Evolutionary conservation across 352 stramenopile genomes (phyloP).

Genomic region (Globisporangium middletonii): DNA sequence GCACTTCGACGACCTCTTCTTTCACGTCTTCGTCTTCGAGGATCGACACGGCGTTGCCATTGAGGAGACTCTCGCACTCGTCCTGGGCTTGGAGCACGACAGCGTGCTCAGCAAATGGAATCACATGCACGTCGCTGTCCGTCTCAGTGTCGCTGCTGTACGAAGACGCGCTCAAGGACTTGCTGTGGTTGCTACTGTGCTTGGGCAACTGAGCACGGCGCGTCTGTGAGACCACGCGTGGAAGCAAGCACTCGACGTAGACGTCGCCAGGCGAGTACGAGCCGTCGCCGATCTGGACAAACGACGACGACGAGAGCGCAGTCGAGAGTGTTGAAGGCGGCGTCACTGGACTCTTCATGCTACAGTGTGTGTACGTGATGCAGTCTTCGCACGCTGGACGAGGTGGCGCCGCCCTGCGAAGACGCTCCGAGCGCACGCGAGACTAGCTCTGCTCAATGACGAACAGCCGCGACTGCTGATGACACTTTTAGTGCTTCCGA

Average conservation of each 20-base stretch:
- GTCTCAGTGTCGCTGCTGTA: neutral
- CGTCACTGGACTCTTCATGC: constrained; percentile 10
- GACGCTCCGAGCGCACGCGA: too few species aligned
- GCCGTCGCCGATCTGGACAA: constrained; percentile 42
- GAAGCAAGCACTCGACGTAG: constrained; percentile 54
- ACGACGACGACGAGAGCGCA: constrained; percentile 23
- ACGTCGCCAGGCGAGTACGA: constrained; percentile 55
- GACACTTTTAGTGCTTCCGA: neutral
- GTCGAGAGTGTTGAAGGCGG: constrained; percentile 14
- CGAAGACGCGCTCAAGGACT: neutral
- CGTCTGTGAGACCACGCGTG: constrained; percentile 16
- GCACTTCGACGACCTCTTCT: constrained; percentile 71
- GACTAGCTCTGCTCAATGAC: too few species aligned
- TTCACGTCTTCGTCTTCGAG: constrained; percentile 72
- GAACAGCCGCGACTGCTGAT: neutral
- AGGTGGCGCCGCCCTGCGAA: too few species aligned
- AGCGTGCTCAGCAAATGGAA: constrained; percentile 45
- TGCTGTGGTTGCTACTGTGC: constrained; percentile 1
- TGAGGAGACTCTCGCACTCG: constrained; percentile 55
- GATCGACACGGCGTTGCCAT: constrained; percentile 60
- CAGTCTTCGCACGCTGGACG: too few species aligned
- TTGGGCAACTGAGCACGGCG: neutral
- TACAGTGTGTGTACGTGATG: neutral
- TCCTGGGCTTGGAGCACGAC: constrained; percentile 45
- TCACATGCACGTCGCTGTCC: constrained; percentile 18